These are phyloP conservation scores for Ambrosia artemisiifolia DNA, from an alignment of 129 eudicot genomes.

Conservation along the genomic window DNA sequence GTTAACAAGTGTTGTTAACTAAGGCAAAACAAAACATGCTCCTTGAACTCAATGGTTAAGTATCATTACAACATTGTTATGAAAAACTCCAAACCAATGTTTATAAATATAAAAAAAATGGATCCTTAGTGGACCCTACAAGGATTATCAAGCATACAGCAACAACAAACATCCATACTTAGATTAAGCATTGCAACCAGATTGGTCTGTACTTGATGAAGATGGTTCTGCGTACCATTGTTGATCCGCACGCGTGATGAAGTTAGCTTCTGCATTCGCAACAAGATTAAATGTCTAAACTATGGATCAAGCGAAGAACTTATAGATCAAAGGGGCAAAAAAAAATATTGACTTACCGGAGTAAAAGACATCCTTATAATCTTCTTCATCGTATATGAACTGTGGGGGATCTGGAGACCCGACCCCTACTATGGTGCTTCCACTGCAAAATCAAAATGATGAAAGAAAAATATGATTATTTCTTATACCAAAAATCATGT, in stretches of 20 bases:
- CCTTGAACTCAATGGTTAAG: background rate
- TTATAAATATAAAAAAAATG: background rate
- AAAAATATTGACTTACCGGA: constrained; percentile 51
- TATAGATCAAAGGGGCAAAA: background rate
- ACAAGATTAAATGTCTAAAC: constrained; percentile 11
- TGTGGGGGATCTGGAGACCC: constrained; percentile 98
- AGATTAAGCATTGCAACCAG: constrained; percentile 17
- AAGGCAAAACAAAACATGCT: background rate
- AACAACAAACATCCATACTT: background rate
- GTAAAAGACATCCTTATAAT: constrained; percentile 81
- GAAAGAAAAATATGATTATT: background rate
- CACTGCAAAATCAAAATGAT: constrained; percentile 48
- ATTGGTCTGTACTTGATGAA: constrained; percentile 33
- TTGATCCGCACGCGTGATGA: constrained; percentile 63
- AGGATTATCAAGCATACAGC: constrained; percentile 21
- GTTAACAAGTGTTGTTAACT: background rate
- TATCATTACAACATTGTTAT: background rate
- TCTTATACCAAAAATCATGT: background rate
- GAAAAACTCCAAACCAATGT: background rate
- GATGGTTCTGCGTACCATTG: constrained; percentile 78
- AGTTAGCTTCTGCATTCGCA: constrained; percentile 75
- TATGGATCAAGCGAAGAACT: background rate
- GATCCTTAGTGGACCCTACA: constrained; percentile 1
- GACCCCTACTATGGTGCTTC: constrained; percentile 97
- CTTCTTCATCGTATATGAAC: constrained; percentile 88